These are phyloP conservation scores for Sutorius eximius DNA, from an alignment of 1,284 basidiomycete species.

Conservation along the genomic window DNA sequence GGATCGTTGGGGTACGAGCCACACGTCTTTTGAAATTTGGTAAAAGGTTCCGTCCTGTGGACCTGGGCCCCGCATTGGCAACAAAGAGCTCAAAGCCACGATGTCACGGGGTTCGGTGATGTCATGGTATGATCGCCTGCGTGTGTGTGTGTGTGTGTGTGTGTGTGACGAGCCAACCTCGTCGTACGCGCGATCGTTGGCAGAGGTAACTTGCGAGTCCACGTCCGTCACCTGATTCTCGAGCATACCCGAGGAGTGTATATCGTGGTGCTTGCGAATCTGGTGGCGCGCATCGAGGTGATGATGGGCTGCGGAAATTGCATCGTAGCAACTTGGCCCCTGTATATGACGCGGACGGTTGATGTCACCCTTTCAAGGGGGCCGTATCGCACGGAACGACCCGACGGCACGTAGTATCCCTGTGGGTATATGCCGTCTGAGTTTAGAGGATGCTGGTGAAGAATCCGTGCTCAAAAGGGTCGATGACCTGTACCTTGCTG, in stretches of 20 bases:
- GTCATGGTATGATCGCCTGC: not conserved
- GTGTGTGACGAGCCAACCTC: not conserved
- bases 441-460: not conserved
- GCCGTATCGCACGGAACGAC: not conserved
- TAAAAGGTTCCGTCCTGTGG: not conserved
- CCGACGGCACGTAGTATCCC: not conserved
- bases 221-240: not conserved
- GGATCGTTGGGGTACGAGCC: too few species aligned
- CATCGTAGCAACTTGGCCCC: not conserved
- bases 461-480: not conserved
- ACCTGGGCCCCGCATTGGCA: not conserved
- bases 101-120: not conserved
- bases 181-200: not conserved
- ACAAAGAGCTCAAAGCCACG: not conserved
- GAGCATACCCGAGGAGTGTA: not conserved
- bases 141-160: not conserved
- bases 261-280: not conserved
- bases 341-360: not conserved
- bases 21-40: not conserved
- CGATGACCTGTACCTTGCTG: not conserved
- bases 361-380: not conserved
- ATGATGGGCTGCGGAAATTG: constrained; percentile 6
- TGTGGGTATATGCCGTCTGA: not conserved
- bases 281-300: not conserved
- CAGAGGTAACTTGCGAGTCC: too few species aligned